Evolutionary conservation across 2,329 filamentous ascomycete genomes (phyloP).

Genomic region (Verticillium tricorpus): DNA sequence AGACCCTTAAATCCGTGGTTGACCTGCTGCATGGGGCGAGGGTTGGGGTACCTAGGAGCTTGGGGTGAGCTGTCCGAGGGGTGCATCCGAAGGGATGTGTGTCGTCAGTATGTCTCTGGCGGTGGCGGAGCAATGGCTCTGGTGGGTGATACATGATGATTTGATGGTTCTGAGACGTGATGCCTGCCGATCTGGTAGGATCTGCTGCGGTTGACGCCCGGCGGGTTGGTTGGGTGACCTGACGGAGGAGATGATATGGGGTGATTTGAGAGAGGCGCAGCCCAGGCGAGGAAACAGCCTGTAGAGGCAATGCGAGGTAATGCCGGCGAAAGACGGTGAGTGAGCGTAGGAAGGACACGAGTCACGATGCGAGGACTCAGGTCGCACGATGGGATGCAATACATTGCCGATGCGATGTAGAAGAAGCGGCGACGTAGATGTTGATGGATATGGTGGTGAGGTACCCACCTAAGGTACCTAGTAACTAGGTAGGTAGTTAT

Average conservation of each 20-base stretch:
- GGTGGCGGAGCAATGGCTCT: not conserved
- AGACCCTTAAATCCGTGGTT: not conserved
- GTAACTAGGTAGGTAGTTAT: no score
- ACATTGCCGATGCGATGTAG: no score
- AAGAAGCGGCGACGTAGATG: no score
- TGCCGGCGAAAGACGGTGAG: not conserved
- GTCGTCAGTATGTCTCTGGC: not conserved
- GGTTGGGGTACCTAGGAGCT: not conserved
- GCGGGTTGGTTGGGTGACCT: not conserved
- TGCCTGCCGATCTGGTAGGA: not conserved
- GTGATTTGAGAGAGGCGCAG: not conserved
- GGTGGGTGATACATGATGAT: not conserved
- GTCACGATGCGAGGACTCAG: not conserved
- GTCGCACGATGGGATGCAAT: no score
- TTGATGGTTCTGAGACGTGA: not conserved
- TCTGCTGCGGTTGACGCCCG: not conserved
- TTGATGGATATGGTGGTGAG: no score
- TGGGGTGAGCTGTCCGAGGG: not conserved
- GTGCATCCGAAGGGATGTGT: not conserved
- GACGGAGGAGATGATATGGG: not conserved
- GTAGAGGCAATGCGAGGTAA: no score
- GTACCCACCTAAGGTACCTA: no score
- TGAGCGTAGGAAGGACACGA: not conserved
- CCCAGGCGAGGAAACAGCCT: not conserved
- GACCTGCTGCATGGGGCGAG: not conserved